Evolutionary conservation across 148 eudicot species (phyloP).

Genomic region (Amaranthus palmeri): DNA sequence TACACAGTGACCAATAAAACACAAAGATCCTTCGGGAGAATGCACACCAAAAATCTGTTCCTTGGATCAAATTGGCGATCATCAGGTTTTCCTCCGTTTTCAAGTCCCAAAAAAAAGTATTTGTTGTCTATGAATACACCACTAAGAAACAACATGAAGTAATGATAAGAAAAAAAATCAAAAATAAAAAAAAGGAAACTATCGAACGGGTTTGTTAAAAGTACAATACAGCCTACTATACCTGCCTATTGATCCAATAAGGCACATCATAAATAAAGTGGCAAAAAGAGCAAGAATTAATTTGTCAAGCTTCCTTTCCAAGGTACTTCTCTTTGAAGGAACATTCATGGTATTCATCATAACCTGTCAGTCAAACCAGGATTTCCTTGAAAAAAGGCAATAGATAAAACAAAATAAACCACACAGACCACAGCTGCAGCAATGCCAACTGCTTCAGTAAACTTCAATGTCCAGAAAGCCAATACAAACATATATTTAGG

Average conservation of each 20-base stretch:
- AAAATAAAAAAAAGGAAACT: too few species aligned
- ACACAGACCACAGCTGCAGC: not conserved
- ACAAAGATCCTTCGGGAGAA: not conserved
- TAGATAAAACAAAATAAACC: not conserved
- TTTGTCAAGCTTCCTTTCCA: slow-evolving; percentile 97
- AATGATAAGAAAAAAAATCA: not conserved
- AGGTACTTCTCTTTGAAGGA: slow-evolving; percentile 96
- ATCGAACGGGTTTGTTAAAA: slow-evolving; percentile 13
- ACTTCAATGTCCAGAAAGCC: not conserved
- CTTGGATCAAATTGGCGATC: slow-evolving; percentile 71
- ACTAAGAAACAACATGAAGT: slow-evolving; percentile 38
- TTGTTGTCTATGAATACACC: slow-evolving; percentile 62
- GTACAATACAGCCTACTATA: slow-evolving; percentile 10
- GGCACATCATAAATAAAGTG: slow-evolving; percentile 81
- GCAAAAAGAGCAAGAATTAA: slow-evolving; percentile 77
- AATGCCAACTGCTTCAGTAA: not conserved
- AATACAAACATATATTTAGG: not conserved
- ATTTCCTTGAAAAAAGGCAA: slow-evolving; percentile 1
- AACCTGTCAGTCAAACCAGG: slow-evolving; percentile 52
- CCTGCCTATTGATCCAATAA: slow-evolving; percentile 96
- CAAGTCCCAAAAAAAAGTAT: slow-evolving; percentile 69
- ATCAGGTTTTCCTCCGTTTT: slow-evolving; percentile 26
- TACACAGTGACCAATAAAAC: not conserved
- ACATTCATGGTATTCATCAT: slow-evolving; percentile 99
- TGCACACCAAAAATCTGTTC: slow-evolving; percentile 74